Evolutionary conservation across 176 grass and related monocot genomes (phyloP), one percentile per base, ranked within the genome.

Genomic region (Cenchrus americanus): DNA sequence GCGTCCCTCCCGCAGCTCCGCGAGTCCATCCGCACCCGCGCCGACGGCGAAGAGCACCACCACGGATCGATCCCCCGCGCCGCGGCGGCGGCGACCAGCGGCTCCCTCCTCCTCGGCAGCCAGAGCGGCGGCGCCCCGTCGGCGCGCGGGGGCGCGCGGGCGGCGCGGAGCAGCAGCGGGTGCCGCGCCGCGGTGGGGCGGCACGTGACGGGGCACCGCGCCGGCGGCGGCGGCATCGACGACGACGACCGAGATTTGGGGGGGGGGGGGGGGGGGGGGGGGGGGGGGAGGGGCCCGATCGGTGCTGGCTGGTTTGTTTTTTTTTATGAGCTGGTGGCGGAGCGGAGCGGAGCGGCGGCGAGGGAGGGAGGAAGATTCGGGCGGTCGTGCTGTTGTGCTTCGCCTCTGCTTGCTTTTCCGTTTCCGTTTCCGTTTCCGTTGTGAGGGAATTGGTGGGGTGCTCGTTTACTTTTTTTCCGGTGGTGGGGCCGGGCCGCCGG

Each of bases 301-400:
- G 69, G 59, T 27, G 42, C 59, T 59, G 50, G 7, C 34, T 37
- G 34, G 34, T 37, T 1, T 3, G 2, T 34, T 48, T 17, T 8
- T 86, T 66, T 34, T 32, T 73, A 71, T 27, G 5, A 32, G 43
- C 5, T 53, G 71, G 12, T 7, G 64, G 59, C 15, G 43, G 52
- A 30, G 27, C 42, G 42, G 27, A 54, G 59, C 15, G 43, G 52
- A 30, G 27, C 42, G 42, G 27, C 7, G 59, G 43, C 24, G 59
- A 62, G 61, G 21, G 69, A 62, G 64, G 40, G 75, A 67, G 70
- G 82, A 81, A 63, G 87, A 89, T 89, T 85, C 82, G 53, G 27
- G 27, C 26, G 8, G 43, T 69, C 18, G 53, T 27, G 44, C 14
- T 54, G 70, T 81, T 85, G 6, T 50, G 64, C 34, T 83, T 88